Base-by-base conservation (phyloP, 2,329 filamentous ascomycete species). In the Colletotrichum neosansevieriae region DNA sequence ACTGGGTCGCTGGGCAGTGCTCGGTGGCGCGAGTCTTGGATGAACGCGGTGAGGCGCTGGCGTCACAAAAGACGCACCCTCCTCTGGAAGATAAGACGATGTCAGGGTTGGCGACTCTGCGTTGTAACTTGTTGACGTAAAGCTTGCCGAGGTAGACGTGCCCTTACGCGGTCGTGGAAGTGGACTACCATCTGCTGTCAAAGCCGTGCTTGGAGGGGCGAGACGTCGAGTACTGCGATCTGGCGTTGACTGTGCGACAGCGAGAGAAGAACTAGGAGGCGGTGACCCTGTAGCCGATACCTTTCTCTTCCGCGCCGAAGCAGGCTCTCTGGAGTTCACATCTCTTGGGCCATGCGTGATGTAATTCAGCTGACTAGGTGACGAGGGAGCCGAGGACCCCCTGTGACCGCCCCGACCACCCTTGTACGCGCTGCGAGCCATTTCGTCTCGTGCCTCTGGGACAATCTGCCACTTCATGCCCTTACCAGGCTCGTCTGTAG, bases 401-500 rank as follows among this genome's bases (percentile, higher is more conserved):
- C 89, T 84, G 72, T 90, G 88, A 4, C 88, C 89, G 57, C 89
- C 88, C 51, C 87, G 84, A 17, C 89, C 88, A 17, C 88, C 85
- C 63, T 86, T 85, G 73, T 83, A 87, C 2, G 87, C 87, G 73
- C 92, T 93, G 77, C 92, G 92, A 68, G 94, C 87, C 84, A 98
- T 97, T 60, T 97, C 95, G 17, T 98, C 93, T 56, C 92, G 90
- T 72, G 91, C 88, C 71, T 97, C 93, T 1, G 92, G 87, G 4
- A 93, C 90, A 75, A 99, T 94, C 79, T 95, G 93, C 96, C 96
- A 99, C 78, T 98, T 98, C 94, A 98, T 98, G 32, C 96, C 96
- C 78, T 99, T 99, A 12, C 96, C 96, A 21, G 96, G 96, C 77
- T 99, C 96, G 73, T 98, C 94, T 0, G 94, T 97, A 15, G 93